Conservation (phyloP, 177 flowering plant species). For the Vitis hybrid region DNA sequence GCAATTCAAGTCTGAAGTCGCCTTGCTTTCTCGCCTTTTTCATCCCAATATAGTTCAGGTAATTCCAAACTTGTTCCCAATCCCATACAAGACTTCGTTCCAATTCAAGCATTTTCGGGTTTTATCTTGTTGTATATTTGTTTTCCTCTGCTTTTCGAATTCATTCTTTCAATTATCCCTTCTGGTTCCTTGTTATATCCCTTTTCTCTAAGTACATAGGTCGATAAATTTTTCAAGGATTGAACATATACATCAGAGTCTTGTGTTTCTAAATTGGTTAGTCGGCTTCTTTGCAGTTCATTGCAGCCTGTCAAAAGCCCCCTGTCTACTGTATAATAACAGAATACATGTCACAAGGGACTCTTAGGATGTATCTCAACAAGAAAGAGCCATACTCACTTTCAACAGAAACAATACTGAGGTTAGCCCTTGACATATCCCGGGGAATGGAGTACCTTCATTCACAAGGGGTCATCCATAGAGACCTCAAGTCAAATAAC, state of each 20-base stretch:
- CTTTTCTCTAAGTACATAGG: too few species aligned
- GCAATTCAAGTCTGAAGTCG: constrained; percentile 85
- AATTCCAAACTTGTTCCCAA: not conserved
- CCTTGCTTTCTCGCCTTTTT: constrained; percentile 80
- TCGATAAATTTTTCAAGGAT: too few species aligned
- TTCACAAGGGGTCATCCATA: constrained; percentile 90
- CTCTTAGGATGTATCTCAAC: constrained; percentile 89
- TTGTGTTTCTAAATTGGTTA: constrained; percentile 1
- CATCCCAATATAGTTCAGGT: constrained; percentile 96
- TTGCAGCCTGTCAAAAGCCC: constrained; percentile 93
- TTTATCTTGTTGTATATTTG: too few species aligned
- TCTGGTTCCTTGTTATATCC: too few species aligned
- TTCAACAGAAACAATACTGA: constrained; percentile 72
- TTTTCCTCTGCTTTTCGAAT: too few species aligned
- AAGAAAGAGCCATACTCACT: constrained; percentile 90
- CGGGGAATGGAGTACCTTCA: constrained; percentile 95
- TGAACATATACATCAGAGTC: not conserved
- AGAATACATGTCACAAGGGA: constrained; percentile 97
- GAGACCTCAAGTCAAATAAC: constrained; percentile 88
- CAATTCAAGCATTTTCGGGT: too few species aligned
- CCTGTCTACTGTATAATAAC: constrained; percentile 92
- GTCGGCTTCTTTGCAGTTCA: constrained; percentile 54
- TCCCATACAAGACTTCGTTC: too few species aligned
- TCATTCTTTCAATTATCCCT: too few species aligned
- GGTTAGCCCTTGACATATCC: constrained; percentile 92